phyloP scores from a whole-genome alignment of 805 yeast species.

The Sugiyamaella lignohabitans region DNA sequence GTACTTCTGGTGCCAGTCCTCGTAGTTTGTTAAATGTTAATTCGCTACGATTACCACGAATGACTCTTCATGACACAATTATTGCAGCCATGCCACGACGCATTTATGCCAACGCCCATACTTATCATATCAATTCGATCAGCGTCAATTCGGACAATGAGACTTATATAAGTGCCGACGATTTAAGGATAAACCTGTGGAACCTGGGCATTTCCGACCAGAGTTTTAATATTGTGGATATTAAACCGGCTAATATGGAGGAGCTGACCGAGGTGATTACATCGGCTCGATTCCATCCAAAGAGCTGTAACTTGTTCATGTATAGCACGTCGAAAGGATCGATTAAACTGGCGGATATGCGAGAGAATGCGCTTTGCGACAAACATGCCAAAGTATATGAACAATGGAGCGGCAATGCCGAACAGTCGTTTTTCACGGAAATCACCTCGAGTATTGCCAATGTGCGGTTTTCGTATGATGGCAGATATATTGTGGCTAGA shows the following conservation, averaged over 20 bases:
- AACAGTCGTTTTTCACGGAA: conserved; percentile 94
- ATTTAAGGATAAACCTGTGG: conserved; percentile 93
- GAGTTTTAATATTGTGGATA: conserved; percentile 93
- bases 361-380: conserved; percentile 92
- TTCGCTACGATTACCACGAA: conserved; percentile 70
- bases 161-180: conserved; percentile 89
- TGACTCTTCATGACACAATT: conserved; percentile 90
- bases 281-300: conserved; percentile 92
- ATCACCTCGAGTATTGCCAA: conserved; percentile 92
- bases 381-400: conserved; percentile 74
- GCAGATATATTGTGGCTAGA: conserved; percentile 91
- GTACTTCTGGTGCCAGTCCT: conserved; percentile 12
- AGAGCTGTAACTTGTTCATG: conserved; percentile 86
- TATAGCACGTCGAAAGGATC: conserved; percentile 94
- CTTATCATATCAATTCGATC: conserved; percentile 94
- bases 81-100: conserved; percentile 91
- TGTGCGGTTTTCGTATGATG: conserved; percentile 85
- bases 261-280: conserved; percentile 97
- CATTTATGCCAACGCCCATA: conserved; percentile 92
- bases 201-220: conserved; percentile 90
- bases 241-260: conserved; percentile 97
- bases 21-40: conserved; percentile 27
- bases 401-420: conserved; percentile 86
- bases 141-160: conserved; percentile 94
- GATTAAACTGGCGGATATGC: conserved; percentile 92